Percentiles rank a stretch among this genome's conserved stretches.
Evolutionary conservation across 2,329 filamentous ascomycete genomes (phyloP).

Genomic region (Ceratocystis albifundus): DNA sequence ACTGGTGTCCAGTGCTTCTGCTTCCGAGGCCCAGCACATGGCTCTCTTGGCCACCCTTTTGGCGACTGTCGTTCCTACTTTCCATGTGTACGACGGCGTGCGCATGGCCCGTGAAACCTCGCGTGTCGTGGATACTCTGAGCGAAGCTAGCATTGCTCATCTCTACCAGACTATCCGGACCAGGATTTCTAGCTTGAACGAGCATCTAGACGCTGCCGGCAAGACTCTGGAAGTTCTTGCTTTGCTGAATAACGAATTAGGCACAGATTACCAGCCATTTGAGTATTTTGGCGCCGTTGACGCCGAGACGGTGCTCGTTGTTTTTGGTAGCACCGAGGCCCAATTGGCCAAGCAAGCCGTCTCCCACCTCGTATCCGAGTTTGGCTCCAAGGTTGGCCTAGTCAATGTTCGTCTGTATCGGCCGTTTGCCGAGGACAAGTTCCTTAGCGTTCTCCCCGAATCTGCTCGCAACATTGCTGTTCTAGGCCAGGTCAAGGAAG

Average conservation of each 20-base stretch:
- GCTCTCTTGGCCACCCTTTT: slow-evolving; percentile 74
- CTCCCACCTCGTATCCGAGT: slow-evolving; percentile 50
- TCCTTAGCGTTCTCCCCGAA: slow-evolving; percentile 67
- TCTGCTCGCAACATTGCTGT: slow-evolving; percentile 68
- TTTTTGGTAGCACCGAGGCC: slow-evolving; percentile 84
- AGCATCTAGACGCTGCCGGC: slow-evolving; percentile 60
- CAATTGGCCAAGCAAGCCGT: slow-evolving; percentile 76
- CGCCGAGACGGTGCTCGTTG: slow-evolving; percentile 73
- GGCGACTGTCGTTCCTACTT: slow-evolving; percentile 64
- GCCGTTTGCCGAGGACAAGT: slow-evolving; percentile 89
- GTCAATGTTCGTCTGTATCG: slow-evolving; percentile 89
- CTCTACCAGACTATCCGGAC: slow-evolving; percentile 56
- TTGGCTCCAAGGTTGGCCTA: slow-evolving; percentile 70
- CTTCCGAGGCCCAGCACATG: slow-evolving; percentile 93
- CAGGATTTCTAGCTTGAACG: slow-evolving; percentile 50
- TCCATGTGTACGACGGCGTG: slow-evolving; percentile 83
- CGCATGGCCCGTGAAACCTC: slow-evolving; percentile 72
- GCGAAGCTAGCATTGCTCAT: slow-evolving; percentile 56
- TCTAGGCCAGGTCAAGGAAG: slow-evolving; percentile 71
- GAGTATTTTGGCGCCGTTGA: slow-evolving; percentile 81
- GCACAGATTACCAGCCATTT: slow-evolving; percentile 84
- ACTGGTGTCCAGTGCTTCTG: slow-evolving; percentile 71
- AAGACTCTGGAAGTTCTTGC: slow-evolving; percentile 60
- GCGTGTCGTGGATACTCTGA: slow-evolving; percentile 69
- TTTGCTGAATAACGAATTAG: slow-evolving; percentile 78